phyloP scores from a whole-genome alignment of 177 flowering plant species.

The Vitis hybrid region DNA sequence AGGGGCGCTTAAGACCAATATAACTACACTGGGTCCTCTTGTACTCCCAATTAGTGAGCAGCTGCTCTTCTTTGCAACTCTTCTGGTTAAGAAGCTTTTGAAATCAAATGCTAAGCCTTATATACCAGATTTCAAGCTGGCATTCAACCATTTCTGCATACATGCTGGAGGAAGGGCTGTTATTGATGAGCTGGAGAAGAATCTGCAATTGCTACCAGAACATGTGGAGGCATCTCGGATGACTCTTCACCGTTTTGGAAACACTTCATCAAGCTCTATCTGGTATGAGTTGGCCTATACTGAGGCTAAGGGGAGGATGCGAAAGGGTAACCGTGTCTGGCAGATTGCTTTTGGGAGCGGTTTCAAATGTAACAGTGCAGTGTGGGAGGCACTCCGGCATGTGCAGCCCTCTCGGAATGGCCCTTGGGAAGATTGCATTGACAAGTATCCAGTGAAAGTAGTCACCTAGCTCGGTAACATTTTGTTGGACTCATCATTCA shows the following conservation, averaged over 20 bases:
- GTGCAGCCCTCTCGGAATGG: constrained; percentile 46
- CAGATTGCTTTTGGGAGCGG: constrained; percentile 85
- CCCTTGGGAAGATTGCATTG: constrained; percentile 70
- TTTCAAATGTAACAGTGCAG: constrained; percentile 79
- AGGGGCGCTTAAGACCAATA: constrained; percentile 58
- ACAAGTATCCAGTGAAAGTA: constrained; percentile 52
- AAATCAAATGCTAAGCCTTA: constrained; percentile 54
- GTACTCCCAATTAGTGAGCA: constrained; percentile 77
- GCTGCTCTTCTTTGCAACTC: constrained; percentile 55
- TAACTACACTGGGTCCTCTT: constrained; percentile 69
- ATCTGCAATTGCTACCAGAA: constrained; percentile 44
- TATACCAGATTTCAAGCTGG: constrained; percentile 72
- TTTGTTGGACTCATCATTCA: constrained; percentile 7
- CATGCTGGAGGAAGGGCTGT: constrained; percentile 82
- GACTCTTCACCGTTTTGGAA: constrained; percentile 70
- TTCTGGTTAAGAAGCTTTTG: constrained; percentile 49
- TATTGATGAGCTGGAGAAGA: constrained; percentile 82
- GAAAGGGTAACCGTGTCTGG: constrained; percentile 63
- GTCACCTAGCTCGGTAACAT: constrained; percentile 12
- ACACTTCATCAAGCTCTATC: constrained; percentile 74
- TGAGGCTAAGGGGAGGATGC: constrained; percentile 75
- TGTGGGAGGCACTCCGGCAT: constrained; percentile 63
- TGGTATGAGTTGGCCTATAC: constrained; percentile 75
- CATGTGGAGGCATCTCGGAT: constrained; percentile 79
- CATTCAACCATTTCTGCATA: constrained; percentile 73